These are phyloP conservation scores for Leccinum truebloodii DNA, from an alignment of 768 basidiomycete genomes.

Conservation along the genomic window DNA sequence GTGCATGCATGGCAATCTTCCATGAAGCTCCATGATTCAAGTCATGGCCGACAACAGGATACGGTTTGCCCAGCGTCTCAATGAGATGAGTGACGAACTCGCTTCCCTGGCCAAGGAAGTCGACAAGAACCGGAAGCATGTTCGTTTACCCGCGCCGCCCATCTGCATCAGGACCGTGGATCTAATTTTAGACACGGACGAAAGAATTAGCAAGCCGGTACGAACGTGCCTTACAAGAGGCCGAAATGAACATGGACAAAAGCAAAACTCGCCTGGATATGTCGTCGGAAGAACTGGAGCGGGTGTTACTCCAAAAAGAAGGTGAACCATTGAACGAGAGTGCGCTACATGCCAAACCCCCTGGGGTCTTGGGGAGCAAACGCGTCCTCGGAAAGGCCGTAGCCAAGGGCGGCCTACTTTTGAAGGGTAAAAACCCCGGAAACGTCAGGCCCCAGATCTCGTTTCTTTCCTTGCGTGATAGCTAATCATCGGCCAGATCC, in stretches of 20 bases:
- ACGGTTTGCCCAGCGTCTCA: conserved; percentile 81
- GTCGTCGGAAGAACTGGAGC: conserved; percentile 92
- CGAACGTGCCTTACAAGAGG: conserved; percentile 86
- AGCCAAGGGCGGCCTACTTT: conserved; percentile 82
- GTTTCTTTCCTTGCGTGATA: conserved; percentile 5
- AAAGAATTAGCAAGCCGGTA: conserved; percentile 90
- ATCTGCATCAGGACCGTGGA: not conserved
- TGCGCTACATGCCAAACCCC: conserved; percentile 61
- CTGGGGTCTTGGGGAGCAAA: conserved; percentile 65
- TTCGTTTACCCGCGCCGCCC: conserved; percentile 30
- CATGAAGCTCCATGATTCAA: conserved; percentile 88
- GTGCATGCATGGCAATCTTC: conserved; percentile 88
- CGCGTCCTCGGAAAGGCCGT: conserved; percentile 89
- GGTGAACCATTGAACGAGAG: conserved; percentile 90
- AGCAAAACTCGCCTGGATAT: conserved; percentile 83
- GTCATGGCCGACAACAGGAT: conserved; percentile 86
- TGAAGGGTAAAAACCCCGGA: conserved; percentile 92
- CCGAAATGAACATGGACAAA: conserved; percentile 85
- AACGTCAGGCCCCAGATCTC: conserved; percentile 49
- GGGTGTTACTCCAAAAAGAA: conserved; percentile 90
- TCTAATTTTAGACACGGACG: conserved; percentile 49
- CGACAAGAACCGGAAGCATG: conserved; percentile 91
- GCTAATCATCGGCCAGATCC: conserved; percentile 51
- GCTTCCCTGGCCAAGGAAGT: conserved; percentile 83
- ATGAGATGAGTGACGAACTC: conserved; percentile 98